Percentiles rank a stretch among this genome's conserved stretches.
Conservation (phyloP, 805 yeast genomes). For the Candida chauliodis region DNA sequence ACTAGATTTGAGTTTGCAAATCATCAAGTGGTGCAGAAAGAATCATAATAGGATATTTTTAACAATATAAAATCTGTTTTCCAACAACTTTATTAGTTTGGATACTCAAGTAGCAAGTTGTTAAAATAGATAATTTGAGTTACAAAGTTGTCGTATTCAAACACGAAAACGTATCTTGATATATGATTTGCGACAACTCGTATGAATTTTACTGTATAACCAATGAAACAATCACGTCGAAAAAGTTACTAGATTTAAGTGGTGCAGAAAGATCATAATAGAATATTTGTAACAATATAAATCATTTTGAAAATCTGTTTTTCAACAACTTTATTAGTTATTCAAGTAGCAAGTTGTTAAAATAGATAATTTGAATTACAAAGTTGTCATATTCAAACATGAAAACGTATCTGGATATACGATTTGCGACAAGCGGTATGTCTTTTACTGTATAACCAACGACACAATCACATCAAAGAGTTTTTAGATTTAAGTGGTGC, state of each 20-base stretch:
- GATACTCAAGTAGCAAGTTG: neutral
- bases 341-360: neutral
- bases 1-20: constrained; percentile 56
- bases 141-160: constrained; percentile 45
- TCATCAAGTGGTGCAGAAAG: constrained; percentile 73
- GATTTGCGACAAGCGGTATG: constrained; percentile 31
- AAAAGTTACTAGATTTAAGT: constrained; percentile 57
- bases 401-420: constrained; percentile 30
- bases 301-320: constrained; percentile 38
- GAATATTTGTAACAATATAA: constrained; percentile 52
- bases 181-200: constrained; percentile 30
- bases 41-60: constrained; percentile 67
- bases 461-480: constrained; percentile 52
- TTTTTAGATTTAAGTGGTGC: constrained; percentile 78
- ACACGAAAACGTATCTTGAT: constrained; percentile 30
- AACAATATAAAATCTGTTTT: constrained; percentile 36
- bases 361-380: constrained; percentile 13
- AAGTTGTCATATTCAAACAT: constrained; percentile 46
- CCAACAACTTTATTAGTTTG: constrained; percentile 59
- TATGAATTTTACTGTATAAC: constrained; percentile 39
- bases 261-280: constrained; percentile 72
- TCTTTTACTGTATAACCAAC: constrained; percentile 36
- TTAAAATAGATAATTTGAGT: constrained; percentile 7
- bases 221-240: constrained; percentile 49
- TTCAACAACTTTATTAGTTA: constrained; percentile 57